Conservation (phyloP, 768 basidiomycete species). For the Termitomyces sp. region DNA sequence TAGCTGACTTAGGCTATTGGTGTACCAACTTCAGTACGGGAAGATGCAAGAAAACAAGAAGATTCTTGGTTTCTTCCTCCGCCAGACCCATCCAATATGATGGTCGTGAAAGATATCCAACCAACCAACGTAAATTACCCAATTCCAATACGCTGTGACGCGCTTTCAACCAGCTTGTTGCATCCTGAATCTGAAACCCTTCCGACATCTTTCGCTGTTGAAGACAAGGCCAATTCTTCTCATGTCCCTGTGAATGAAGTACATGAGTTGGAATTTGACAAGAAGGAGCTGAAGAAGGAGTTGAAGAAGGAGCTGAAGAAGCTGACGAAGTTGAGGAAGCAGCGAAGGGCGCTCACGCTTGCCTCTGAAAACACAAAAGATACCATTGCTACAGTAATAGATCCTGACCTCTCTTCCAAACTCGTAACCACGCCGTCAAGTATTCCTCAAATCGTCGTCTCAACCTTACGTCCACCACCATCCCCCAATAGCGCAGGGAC, state of each 20-base stretch:
- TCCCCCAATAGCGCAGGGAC: not conserved
- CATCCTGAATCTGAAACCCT: not conserved
- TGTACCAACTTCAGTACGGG: constrained; percentile 7
- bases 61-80: constrained; percentile 28
- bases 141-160: not conserved
- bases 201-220: not conserved
- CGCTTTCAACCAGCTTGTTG: not conserved
- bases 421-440: not conserved
- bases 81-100: constrained; percentile 3
- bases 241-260: not conserved
- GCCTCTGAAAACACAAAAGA: not conserved
- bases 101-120: not conserved
- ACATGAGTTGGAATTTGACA: not conserved
- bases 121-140: not conserved
- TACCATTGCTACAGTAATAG: not conserved
- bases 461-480: not conserved
- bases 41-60: constrained; percentile 3
- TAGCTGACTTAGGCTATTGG: not conserved
- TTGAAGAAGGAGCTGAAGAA: no score
- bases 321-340: not conserved
- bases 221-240: not conserved
- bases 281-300: constrained; percentile 4
- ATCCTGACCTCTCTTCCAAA: not conserved
- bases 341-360: not conserved
- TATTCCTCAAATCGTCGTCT: not conserved